Base-by-base conservation (phyloP, 106 monocot species). In the Cymbidium sinense region DNA sequence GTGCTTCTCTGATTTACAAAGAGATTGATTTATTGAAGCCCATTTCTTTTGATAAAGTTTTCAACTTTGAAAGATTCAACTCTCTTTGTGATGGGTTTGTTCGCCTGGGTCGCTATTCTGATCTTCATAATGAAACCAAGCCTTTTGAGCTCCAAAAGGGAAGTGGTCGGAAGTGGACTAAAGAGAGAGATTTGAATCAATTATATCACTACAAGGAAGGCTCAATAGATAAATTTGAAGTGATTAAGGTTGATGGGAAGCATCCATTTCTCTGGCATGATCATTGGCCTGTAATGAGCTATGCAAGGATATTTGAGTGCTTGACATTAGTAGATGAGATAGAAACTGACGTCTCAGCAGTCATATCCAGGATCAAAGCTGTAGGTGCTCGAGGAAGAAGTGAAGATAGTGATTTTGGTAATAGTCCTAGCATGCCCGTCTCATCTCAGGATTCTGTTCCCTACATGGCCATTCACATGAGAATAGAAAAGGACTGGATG, bases 401-500 rank as follows among this genome's bases (percentile, higher is more conserved):
- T 41, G 20, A 82, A 28, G 50, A 25, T 19, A 39, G 50, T 50
- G 30, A 41, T 47, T 29, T 44, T 73, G 20, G 58, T 43, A 50
- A 67, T 17, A 64, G 13, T 47, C 47, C 15, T 47, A 47, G 11
- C 47, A 2, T 47, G 1, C 2, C 47, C 11, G 13, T 47, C 13
- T 47, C 47, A 13, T 47, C 47, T 15, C 47, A 47, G 13, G 13
- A 74, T 25, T 30, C 19, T 0, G 80, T 86, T 27, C 85, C 94
- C 3, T 99, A 93, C 43, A 70, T 99, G 35, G 99, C 93, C 30
- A 89, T 99, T 62, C 99, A 99, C 75, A 92, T 99, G 99, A 89
- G 95, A 64, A 91, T 99, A 27, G 99, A 99, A 70, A 92, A 92
- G 70, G 99, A 99, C 73, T 99, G 99, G 94, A 99, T 91, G 99